Evolutionary conservation across 176 grass and related monocot genomes (phyloP), one percentile per base, ranked within the genome.

Genomic region (Phragmites australis): DNA sequence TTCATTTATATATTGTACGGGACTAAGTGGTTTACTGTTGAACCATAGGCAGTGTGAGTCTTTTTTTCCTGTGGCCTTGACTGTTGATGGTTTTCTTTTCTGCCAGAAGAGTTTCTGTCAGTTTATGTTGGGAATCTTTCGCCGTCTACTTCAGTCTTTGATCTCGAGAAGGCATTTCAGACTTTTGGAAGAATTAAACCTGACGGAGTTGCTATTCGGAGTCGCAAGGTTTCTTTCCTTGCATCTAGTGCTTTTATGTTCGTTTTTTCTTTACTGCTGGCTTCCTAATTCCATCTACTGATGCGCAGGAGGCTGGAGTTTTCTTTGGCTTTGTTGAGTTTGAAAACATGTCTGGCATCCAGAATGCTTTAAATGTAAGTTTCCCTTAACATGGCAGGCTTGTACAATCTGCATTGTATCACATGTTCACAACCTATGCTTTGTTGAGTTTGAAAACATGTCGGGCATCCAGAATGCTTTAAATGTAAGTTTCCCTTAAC

Each of bases 241-340:
- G 30, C 53, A 80, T 58, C 49, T 58, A 29, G 19, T 69, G 27
- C 31, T 62, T 55, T 89, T 68, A 15, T 72, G 8, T 23, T 65
- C 41, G n/a, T 0, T 31, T 18, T 23, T 21, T 78, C 26, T 73
- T 75, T 50, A 27, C 41, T 81, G 62, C 14, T 76, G 15, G 4
- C 48, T 81, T 80, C 45, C 49, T 84, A 27, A 65, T 70, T 74
- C 59, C 5, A 23, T 75, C 6, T 70, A 60, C 42, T 82, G 16
- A 76, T 66, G 40, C 55, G 27, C 81, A 93, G 91, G 88, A 93
- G 62, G 87, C 88, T 88, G 91, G 88, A 64, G 85, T 93, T 66
- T 93, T 87, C 85, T 93, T 90, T 76, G 91, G 81, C 4, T 93
- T 93, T 73, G 75, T 93, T 47, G 91, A 93, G 61, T 93, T 71